Base-by-base conservation (phyloP, 2,329 filamentous ascomycete species). In the Venturia effusa region DNA sequence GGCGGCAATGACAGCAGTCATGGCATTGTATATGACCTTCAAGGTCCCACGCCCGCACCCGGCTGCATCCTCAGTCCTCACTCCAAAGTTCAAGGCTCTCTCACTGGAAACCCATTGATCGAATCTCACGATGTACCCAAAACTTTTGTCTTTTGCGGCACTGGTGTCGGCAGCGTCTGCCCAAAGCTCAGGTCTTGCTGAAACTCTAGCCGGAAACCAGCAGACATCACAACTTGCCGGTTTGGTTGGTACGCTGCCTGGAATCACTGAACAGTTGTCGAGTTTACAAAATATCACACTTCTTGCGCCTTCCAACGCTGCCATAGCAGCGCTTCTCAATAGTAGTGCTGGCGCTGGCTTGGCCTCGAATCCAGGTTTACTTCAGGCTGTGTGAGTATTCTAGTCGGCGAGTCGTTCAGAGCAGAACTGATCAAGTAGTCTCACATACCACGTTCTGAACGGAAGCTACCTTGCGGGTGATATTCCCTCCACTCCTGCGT, bases 401-500 rank as follows among this genome's bases (percentile, higher is more conserved):
- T 27, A 11, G 1, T 27, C 27, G 8, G 24, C 37, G 37, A 22
- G 4, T 22, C 11, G 7, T 15, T 34, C 27, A 27, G 2, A 32
- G 32, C 34, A n/a, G 6, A 59, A 59, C 30, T 6, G 17, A 37
- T 13, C 54, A 17, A 59, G 22, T 13, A 60, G 60, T 8, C 72
- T 87, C 27, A 75, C 72, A 64, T 87, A 87, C 71, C 84, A 87
- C 69, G 78, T 86, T 24, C 71, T 87, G 8, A 79, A 82, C 64
- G 84, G 83, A 43, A 79, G 77, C 0, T 78, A 80, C 67, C 68
- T 64, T 4, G 70, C 77, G 0, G 68, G 67, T 5, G 70, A 73
- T 4, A 73, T 79, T 64, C 74, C 71, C 5, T 73, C 74, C 37
- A 74, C 70, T 54, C 76, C 77, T 43, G 68, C 70, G 11, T 83